Evolutionary conservation across 768 basidiomycete species (phyloP), one percentile per base, ranked within the genome.

Genomic region (Rhodotorula taiwanensis): DNA sequence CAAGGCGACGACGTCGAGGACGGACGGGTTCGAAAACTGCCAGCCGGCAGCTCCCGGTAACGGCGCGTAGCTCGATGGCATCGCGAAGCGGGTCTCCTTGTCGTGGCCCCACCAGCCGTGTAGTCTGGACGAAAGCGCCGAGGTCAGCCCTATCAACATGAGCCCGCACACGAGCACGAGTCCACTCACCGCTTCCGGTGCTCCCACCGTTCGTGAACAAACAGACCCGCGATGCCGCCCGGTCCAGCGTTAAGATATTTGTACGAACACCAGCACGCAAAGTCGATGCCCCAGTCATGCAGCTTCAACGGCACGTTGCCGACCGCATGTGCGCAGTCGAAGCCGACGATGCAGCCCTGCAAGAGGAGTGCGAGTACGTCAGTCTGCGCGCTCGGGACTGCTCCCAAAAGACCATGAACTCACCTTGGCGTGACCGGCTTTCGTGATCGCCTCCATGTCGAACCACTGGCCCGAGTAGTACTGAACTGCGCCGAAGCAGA

Each of bases 91-190:
- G 43, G 91, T 93, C 56, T 79, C 73, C 33, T 85, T 81, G 71
- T 90, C 84, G 75, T 97, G 92, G 49, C 95, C 95, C 94, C 94
- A 99, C 95, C 95, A 99, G 49, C 95, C 95, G 44, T 90, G 85
- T 64, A 84, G 84, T 73, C 95, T 95, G 68, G 36, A 39, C 10
- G 36, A 39, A 39, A 39, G 36, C 10, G 36, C 20, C 41, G 48
- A 15, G 25, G 51, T 45, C 51, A 36, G 51, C n/a, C 25, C 8
- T 16, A 16, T 31, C 18, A 31, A 44, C 9, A 0, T 5, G 0
- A 16, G 0, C 18, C 13, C 11, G 5, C 7, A 18, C 21, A 33
- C 16, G 14, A 13, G 23, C 13, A 23, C 11, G 0, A n/a, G 3
- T n/a, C 16, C 1, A n/a, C 65, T 36, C 34, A 62, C 60, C 60